Conservation (phyloP, 2,329 filamentous ascomycete species). For the Fusarium abutilonis region DNA sequence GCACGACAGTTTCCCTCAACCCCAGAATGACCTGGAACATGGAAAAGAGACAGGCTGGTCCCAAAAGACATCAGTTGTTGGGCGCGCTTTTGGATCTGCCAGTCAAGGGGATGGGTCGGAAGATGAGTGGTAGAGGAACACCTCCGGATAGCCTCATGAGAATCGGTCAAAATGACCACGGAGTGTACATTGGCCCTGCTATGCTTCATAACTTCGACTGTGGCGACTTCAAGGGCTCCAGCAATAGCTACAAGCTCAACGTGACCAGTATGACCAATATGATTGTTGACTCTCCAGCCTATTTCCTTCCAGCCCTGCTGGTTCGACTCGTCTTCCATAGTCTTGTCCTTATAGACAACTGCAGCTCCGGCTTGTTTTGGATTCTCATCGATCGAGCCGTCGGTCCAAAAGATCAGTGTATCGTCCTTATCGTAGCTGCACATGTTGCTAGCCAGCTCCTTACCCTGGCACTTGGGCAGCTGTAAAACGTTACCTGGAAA, state of each 20-base stretch:
- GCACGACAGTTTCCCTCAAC: constrained; percentile 8
- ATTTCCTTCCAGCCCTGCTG: neutral
- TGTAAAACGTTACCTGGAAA: constrained; percentile 1
- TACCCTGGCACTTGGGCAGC: neutral
- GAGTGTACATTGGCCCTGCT: neutral
- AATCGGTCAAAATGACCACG: constrained; percentile 10
- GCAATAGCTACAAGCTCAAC: constrained; percentile 1
- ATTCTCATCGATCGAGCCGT: neutral
- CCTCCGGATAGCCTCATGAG: neutral
- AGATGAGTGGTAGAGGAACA: neutral
- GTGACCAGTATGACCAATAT: neutral
- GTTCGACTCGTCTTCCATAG: neutral
- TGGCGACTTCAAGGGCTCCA: constrained; percentile 7
- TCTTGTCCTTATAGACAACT: constrained; percentile 1
- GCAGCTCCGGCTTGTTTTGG: neutral
- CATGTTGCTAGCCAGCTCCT: neutral
- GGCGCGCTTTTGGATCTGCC: neutral
- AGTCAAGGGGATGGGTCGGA: neutral
- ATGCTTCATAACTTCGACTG: neutral
- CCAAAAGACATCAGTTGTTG: neutral
- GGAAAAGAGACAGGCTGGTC: constrained; percentile 1
- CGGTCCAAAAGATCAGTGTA: neutral
- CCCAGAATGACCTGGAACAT: neutral
- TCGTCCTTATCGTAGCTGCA: neutral
- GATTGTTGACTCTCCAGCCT: constrained; percentile 1